Evolutionary conservation across 805 yeast species (phyloP).

Genomic region (Sungouiozyma intestinalis): DNA sequence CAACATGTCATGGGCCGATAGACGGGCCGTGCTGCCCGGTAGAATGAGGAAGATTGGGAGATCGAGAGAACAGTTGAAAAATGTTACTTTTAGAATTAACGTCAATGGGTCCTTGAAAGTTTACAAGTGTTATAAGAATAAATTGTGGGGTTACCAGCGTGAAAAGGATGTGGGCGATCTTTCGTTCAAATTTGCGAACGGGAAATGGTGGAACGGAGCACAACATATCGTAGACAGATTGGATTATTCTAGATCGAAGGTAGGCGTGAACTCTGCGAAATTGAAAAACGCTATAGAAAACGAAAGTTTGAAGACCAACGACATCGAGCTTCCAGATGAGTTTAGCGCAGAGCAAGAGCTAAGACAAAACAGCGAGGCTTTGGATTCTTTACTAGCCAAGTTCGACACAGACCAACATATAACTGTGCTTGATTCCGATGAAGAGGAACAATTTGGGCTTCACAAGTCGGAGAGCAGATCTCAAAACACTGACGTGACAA

Average conservation of each 20-base stretch:
- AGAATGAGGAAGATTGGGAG: slow-evolving; percentile 50
- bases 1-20: slow-evolving; percentile 33
- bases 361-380: slow-evolving; percentile 35
- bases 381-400: slow-evolving; percentile 37
- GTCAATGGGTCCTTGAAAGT: slow-evolving; percentile 47
- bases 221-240: slow-evolving; percentile 67
- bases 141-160: slow-evolving; percentile 87
- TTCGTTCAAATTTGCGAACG: slow-evolving; percentile 50
- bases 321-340: slow-evolving; percentile 29
- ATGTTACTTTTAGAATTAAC: slow-evolving; percentile 55
- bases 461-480: too few relatives aligned
- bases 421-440: slow-evolving; percentile 32
- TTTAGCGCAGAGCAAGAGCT: slow-evolving; percentile 33
- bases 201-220: slow-evolving; percentile 70
- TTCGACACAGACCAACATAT: slow-evolving; percentile 46
- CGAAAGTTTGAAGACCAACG: slow-evolving; percentile 8
- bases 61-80: slow-evolving; percentile 26
- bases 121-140: slow-evolving; percentile 56
- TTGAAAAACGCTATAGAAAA: neutral
- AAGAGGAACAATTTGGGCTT: slow-evolving; percentile 29
- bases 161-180: slow-evolving; percentile 50
- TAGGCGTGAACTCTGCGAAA: neutral
- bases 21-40: slow-evolving; percentile 41
- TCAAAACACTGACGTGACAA: too few relatives aligned
- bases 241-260: slow-evolving; percentile 22